phyloP scores from a whole-genome alignment of 495 filamentous ascomycete genomes.

The Neurospora sp. region DNA sequence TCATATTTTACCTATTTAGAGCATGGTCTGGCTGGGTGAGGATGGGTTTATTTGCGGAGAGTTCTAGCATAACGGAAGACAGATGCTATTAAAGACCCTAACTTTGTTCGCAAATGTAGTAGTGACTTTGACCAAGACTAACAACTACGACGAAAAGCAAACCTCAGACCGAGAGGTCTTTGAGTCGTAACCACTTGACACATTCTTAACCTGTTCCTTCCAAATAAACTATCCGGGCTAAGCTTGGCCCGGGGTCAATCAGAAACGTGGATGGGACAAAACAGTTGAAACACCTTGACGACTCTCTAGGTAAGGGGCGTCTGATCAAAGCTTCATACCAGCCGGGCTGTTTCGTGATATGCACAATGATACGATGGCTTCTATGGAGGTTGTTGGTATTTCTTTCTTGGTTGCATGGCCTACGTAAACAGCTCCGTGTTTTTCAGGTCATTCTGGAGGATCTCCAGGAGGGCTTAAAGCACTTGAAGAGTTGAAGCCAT shows the following conservation, averaged over 20 bases:
- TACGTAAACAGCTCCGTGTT: neutral
- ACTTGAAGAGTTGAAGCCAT: neutral
- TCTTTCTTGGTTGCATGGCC: neutral
- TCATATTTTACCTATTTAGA: neutral
- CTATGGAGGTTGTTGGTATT: neutral
- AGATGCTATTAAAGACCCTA: neutral
- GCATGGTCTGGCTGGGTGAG: neutral
- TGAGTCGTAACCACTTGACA: no score
- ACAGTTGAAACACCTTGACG: slow-evolving; percentile 7
- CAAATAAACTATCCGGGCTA: neutral
- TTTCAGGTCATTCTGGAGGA: no score
- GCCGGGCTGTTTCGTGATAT: neutral
- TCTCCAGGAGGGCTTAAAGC: no score
- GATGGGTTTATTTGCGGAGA: neutral
- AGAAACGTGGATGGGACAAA: neutral
- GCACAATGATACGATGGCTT: neutral
- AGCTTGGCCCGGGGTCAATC: neutral
- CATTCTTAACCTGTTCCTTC: no score
- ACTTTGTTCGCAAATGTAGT: neutral
- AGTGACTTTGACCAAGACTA: neutral
- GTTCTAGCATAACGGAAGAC: neutral
- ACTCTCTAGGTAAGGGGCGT: neutral
- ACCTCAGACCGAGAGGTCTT: no score
- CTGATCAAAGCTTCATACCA: neutral
- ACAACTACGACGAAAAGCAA: no score